phyloP scores from a whole-genome alignment of 2,329 filamentous ascomycete species.

The Epichloe bromicola region DNA sequence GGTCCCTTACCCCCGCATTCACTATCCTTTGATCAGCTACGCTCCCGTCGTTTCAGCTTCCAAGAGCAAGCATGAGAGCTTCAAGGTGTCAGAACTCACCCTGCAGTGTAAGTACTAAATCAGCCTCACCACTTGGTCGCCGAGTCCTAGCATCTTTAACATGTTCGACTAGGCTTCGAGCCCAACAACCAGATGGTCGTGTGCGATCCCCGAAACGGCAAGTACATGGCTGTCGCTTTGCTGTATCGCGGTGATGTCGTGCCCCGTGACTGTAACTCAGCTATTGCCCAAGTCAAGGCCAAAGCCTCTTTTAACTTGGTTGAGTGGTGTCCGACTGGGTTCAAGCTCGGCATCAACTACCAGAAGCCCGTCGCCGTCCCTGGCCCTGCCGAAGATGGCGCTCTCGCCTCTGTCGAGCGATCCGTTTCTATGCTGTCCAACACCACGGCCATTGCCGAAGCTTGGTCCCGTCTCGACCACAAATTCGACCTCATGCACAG shows the following conservation, averaged over 20 bases:
- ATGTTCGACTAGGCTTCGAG: constrained; percentile 48
- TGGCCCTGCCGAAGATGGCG: constrained; percentile 38
- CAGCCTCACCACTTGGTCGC: neutral
- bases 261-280: constrained; percentile 54
- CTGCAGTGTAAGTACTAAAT: constrained; percentile 48
- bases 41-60: constrained; percentile 57
- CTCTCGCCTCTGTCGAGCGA: constrained; percentile 48
- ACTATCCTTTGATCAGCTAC: constrained; percentile 63
- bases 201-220: constrained; percentile 60
- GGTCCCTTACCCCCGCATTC: constrained; percentile 60
- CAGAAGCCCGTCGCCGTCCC: constrained; percentile 52
- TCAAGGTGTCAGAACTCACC: constrained; percentile 69
- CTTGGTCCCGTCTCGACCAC: constrained; percentile 59
- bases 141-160: neutral
- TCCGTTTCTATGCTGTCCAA: constrained; percentile 62
- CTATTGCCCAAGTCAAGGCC: constrained; percentile 54
- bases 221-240: constrained; percentile 64
- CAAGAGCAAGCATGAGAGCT: constrained; percentile 77
- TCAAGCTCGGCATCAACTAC: constrained; percentile 68
- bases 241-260: constrained; percentile 62
- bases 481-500: constrained; percentile 72
- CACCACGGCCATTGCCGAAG: constrained; percentile 61
- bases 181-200: constrained; percentile 71
- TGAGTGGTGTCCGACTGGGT: constrained; percentile 64
- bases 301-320: constrained; percentile 62